These are phyloP conservation scores for Heritiera fomes DNA, from an alignment of 345 rosid genomes.

Conservation along the genomic window DNA sequence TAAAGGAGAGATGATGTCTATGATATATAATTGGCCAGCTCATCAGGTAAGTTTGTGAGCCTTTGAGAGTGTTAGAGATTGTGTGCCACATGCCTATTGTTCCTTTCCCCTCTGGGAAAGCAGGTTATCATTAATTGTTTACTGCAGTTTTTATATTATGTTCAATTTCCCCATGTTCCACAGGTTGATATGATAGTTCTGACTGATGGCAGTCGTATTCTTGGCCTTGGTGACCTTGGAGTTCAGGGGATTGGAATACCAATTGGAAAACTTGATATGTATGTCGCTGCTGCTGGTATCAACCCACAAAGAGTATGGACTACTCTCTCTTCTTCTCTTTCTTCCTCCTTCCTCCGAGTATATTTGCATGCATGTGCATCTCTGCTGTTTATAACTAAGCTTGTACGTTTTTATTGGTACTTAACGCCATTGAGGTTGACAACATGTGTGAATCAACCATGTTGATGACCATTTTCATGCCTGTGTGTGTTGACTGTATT, in stretches of 20 bases:
- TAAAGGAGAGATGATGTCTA: slow-evolving; percentile 99
- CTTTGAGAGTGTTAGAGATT: neutral
- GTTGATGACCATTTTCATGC: neutral
- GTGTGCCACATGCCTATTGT: neutral
- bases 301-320: slow-evolving; percentile 84
- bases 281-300: slow-evolving; percentile 97
- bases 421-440: neutral
- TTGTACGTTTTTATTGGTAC: neutral
- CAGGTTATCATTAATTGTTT: neutral
- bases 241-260: slow-evolving; percentile 98
- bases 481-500: neutral
- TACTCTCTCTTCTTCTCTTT: slow-evolving; percentile 10
- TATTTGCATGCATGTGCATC: neutral
- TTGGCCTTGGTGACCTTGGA: slow-evolving; percentile 98
- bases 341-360: neutral
- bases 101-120: neutral
- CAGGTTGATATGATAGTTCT: slow-evolving; percentile 99
- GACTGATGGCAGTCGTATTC: slow-evolving; percentile 96
- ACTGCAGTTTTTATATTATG: slow-evolving; percentile 1
- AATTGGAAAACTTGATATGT: slow-evolving; percentile 96
- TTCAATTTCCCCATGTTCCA: slow-evolving; percentile 19
- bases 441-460: neutral
- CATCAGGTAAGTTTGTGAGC: slow-evolving; percentile 47
- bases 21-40: slow-evolving; percentile 98
- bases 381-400: slow-evolving; percentile 10